These are phyloP conservation scores for Ceratocystis destructans DNA, from an alignment of 2,329 filamentous ascomycete species.

Conservation along the genomic window DNA sequence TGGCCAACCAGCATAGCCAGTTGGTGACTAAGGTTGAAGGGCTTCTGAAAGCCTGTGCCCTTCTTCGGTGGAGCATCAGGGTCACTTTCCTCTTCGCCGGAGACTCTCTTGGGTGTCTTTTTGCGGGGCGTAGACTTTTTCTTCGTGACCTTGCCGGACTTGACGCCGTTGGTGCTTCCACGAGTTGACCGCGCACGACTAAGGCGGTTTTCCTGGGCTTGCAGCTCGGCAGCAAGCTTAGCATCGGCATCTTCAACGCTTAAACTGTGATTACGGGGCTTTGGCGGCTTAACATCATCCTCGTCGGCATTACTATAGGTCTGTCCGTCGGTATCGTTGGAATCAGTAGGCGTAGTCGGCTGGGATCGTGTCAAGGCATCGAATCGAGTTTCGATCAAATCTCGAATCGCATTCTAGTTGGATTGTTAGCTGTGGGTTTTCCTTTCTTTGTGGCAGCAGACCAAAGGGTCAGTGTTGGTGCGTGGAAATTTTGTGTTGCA, in stretches of 20 bases:
- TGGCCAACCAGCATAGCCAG: conserved; percentile 59
- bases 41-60: conserved; percentile 86
- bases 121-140: conserved; percentile 57
- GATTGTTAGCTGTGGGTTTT: neutral
- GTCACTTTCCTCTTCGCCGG: conserved; percentile 33
- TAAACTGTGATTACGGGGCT: conserved; percentile 24
- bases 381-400: conserved; percentile 59
- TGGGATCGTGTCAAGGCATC: conserved; percentile 49
- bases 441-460: neutral
- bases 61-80: conserved; percentile 60
- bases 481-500: neutral
- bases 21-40: conserved; percentile 57
- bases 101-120: conserved; percentile 56
- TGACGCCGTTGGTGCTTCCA: conserved; percentile 50
- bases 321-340: conserved; percentile 27
- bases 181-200: conserved; percentile 58
- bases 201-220: conserved; percentile 76
- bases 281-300: conserved; percentile 23
- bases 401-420: conserved; percentile 53
- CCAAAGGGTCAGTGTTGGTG: neutral
- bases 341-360: conserved; percentile 25
- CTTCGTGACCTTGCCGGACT: conserved; percentile 51
- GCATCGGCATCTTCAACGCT: conserved; percentile 62
- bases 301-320: conserved; percentile 17
- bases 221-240: conserved; percentile 69